Conservation (phyloP, 2,329 filamentous ascomycete genomes). For the Rhynchosporium agropyri region DNA sequence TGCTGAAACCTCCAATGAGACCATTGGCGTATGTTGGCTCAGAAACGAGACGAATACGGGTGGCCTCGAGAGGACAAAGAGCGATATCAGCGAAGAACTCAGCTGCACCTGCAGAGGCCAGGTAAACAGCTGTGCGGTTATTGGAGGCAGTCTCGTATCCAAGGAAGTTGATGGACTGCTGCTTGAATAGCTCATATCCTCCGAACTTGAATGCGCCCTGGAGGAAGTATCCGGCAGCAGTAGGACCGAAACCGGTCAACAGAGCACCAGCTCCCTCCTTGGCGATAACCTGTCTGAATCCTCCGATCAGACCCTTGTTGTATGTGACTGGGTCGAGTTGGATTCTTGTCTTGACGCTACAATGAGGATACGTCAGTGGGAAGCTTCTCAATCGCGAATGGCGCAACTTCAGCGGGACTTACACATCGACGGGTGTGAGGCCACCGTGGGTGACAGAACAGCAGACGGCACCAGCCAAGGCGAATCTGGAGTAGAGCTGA, state of each 20-base stretch:
- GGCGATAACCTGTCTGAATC: constrained; percentile 81
- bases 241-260: constrained; percentile 82
- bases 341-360: constrained; percentile 92
- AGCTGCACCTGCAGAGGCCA: constrained; percentile 66
- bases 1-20: constrained; percentile 76
- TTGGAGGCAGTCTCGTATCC: constrained; percentile 77
- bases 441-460: constrained; percentile 97
- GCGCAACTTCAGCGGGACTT: constrained; percentile 54
- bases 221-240: constrained; percentile 88
- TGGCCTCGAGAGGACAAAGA: constrained; percentile 89
- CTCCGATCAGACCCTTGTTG: constrained; percentile 84
- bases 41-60: constrained; percentile 90
- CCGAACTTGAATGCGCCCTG: constrained; percentile 94
- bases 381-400: constrained; percentile 24
- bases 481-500: constrained; percentile 90
- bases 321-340: constrained; percentile 89
- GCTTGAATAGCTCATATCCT: constrained; percentile 96
- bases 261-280: constrained; percentile 86
- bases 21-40: constrained; percentile 83
- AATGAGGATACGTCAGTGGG: constrained; percentile 34
- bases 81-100: constrained; percentile 78
- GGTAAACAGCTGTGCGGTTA: constrained; percentile 82
- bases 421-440: constrained; percentile 99
- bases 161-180: constrained; percentile 79
- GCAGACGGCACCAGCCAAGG: constrained; percentile 96